These are phyloP conservation scores for Nicotiana benthamiana DNA, from an alignment of 257 asterid genomes.

Conservation along the genomic window DNA sequence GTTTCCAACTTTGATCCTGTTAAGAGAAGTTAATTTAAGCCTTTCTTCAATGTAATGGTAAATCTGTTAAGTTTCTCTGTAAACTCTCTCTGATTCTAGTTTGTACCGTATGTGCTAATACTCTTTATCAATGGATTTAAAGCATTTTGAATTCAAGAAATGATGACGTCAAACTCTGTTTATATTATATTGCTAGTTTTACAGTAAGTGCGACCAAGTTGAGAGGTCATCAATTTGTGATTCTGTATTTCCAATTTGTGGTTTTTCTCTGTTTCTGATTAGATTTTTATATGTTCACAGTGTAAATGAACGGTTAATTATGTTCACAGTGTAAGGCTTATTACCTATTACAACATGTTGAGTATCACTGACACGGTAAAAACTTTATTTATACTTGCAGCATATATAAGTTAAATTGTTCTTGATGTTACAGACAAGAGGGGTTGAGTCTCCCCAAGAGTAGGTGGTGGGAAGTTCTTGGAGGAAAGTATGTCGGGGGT, in stretches of 20 bases:
- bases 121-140: neutral
- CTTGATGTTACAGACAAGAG: too few species aligned
- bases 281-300: neutral
- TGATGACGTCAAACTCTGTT: neutral
- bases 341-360: too few species aligned
- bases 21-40: slow-evolving; percentile 19
- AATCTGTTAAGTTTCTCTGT: neutral
- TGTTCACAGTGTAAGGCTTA: too few species aligned
- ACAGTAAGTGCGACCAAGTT: neutral
- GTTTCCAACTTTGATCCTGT: slow-evolving; percentile 55
- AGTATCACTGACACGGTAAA: too few species aligned
- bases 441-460: too few species aligned
- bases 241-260: neutral
- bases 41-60: neutral
- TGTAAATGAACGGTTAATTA: too few species aligned
- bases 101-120: neutral
- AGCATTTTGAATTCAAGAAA: neutral
- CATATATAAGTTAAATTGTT: too few species aligned
- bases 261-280: neutral
- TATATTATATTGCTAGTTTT: neutral
- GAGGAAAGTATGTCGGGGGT: too few species aligned
- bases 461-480: too few species aligned
- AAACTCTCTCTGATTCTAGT: neutral
- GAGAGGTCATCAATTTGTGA: neutral
- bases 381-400: too few species aligned